Base-by-base conservation (phyloP, 1,284 basidiomycete species). In the Neolentinus lepideus region DNA sequence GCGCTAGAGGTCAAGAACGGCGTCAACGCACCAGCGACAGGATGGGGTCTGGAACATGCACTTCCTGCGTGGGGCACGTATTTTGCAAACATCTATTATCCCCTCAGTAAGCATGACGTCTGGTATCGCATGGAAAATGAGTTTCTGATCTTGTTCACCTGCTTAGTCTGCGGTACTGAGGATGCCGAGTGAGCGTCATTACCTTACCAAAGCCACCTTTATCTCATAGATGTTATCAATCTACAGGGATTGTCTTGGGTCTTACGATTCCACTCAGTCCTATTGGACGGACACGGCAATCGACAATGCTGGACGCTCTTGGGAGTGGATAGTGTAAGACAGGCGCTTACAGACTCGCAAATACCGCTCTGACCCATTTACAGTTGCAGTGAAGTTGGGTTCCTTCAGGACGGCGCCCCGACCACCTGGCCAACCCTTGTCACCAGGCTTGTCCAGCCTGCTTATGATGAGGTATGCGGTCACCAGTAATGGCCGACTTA, bases 301-400 rank as follows among this genome's bases (percentile, higher is more conserved):
- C 47, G 73, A 83, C 63, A 80, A 86, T 62, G 61, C 71, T 3
- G 62, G 58, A 14, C 74, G 81, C 3, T 81, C 83, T 1, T 85
- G 83, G 83, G 69, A 69, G 50, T 85, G 83, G 83, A 80, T 83
- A 57, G 76, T 80, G 78, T 75, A 71, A 61, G 72, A 64, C 22
- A 16, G 56, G 46, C 24, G 26, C 27, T 10, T 19, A 45, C 26
- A 22, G 36, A 50, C 48, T 24, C 25, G 46, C 2, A 6, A 54
- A 54, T 22, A 29, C 25, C 51, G 22, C 3, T 8, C 27, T 54
- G 3, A 27, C 55, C 25, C 22, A 22, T 52, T 52, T 51, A 22
- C 54, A 87, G 83, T 1, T 89, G 85, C 64, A 88, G 84, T 62
- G 76, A 87, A 70, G 74, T 89, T 3, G 87, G 86, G 29, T 86